These are phyloP conservation scores for Candida tropicalis DNA, from an alignment of 1,139 yeast species.

Conservation along the genomic window DNA sequence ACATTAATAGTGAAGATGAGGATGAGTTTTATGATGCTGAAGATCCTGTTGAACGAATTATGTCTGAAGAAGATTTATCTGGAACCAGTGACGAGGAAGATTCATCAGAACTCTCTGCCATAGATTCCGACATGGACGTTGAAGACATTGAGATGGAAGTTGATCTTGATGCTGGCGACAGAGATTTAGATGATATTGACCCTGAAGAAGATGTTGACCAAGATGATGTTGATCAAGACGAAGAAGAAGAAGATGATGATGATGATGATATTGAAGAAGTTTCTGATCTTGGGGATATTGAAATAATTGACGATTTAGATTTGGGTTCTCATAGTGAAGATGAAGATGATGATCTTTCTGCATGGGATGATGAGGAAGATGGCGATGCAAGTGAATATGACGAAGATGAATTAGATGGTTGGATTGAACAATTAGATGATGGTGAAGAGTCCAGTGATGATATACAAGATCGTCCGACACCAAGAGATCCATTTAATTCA, in stretches of 20 bases:
- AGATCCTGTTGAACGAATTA: conserved; percentile 35
- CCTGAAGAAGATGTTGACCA: conserved; percentile 23
- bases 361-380: conserved; percentile 16
- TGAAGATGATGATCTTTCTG: conserved; percentile 21
- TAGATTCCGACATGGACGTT: conserved; percentile 28
- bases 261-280: conserved; percentile 16
- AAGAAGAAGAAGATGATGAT: conserved; percentile 18
- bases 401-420: conserved; percentile 46
- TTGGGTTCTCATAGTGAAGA: conserved; percentile 29
- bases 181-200: conserved; percentile 14
- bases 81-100: conserved; percentile 20
- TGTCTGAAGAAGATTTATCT: conserved; percentile 36
- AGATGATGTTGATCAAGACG: conserved; percentile 15
- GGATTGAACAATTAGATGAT: conserved; percentile 47
- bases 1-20: conserved; percentile 63
- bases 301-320: conserved; percentile 45
- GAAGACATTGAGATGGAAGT: conserved; percentile 22
- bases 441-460: conserved; percentile 22
- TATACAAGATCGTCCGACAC: conserved; percentile 13
- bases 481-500: conserved; percentile 8
- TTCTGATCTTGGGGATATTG: conserved; percentile 37
- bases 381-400: conserved; percentile 39
- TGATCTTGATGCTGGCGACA: conserved; percentile 15
- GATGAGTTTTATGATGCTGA: conserved; percentile 25
- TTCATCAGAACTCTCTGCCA: conserved; percentile 29